phyloP scores from a whole-genome alignment of 2,329 filamentous ascomycete genomes.

The Exserohilum turcica region DNA sequence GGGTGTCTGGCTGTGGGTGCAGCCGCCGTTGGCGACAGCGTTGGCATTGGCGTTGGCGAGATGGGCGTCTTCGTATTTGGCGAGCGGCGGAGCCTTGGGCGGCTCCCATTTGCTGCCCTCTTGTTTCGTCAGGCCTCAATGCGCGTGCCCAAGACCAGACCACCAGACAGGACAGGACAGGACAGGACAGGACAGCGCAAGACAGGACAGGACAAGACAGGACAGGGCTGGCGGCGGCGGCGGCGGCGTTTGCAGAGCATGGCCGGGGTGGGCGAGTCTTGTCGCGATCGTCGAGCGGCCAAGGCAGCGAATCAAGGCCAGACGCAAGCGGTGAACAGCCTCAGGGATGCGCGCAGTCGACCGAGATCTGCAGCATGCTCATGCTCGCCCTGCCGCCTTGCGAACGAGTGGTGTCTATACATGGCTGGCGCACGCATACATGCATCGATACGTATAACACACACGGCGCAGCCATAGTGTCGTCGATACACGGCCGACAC shows the following conservation, averaged over 20 bases:
- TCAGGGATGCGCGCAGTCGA: conserved; percentile 44
- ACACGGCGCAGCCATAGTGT: conserved; percentile 42
- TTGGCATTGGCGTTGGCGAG: no score
- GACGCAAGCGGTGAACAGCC: conserved; percentile 44
- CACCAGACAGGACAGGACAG: no score
- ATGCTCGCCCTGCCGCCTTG: conserved; percentile 44
- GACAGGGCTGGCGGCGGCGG: conserved; percentile 36
- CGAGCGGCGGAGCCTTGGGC: conserved; percentile 6
- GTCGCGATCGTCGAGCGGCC: conserved; percentile 23
- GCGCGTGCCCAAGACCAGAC: conserved; percentile 26
- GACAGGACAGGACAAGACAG: no score
- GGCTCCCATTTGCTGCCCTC: conserved; percentile 37
- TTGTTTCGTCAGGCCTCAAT: conserved; percentile 36
- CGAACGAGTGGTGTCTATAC: conserved; percentile 46
- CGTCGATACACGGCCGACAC: no score
- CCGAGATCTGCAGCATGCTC: conserved; percentile 49
- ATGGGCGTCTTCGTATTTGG: conserved; percentile 4
- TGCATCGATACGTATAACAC: no score
- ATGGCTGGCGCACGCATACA: no score
- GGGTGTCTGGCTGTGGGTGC: background rate
- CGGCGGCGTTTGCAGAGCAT: conserved; percentile 24
- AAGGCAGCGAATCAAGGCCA: conserved; percentile 45
- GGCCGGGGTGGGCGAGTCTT: conserved; percentile 9
- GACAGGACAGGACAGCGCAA: no score
- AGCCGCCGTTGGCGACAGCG: background rate